Conservation (phyloP, 2,329 filamentous ascomycete genomes). For the Colletotrichum truncatum region DNA sequence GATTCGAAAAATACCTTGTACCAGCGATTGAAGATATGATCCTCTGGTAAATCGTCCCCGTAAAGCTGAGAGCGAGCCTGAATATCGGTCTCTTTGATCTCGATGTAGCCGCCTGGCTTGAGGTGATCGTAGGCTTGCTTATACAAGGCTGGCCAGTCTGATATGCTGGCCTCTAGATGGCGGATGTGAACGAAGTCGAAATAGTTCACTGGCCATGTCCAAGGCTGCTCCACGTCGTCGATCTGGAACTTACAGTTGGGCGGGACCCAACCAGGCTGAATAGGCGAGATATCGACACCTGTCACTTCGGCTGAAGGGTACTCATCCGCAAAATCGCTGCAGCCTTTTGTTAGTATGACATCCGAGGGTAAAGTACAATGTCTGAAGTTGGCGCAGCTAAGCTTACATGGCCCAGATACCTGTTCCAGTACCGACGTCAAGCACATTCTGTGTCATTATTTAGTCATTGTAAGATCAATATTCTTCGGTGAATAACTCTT, state of each 20-base stretch:
- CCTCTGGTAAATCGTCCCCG: neutral
- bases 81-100: slow-evolving; percentile 41
- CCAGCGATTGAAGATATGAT: slow-evolving; percentile 32
- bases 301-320: slow-evolving; percentile 53
- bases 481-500: neutral
- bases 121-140: slow-evolving; percentile 59
- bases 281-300: slow-evolving; percentile 65
- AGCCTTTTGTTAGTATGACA: rapidly evolving
- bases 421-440: slow-evolving; percentile 61
- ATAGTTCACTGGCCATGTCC: slow-evolving; percentile 53
- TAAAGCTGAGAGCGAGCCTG: neutral
- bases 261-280: slow-evolving; percentile 62
- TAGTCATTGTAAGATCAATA: too few species aligned
- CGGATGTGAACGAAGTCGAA: slow-evolving; percentile 71
- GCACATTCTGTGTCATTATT: neutral
- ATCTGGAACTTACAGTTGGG: slow-evolving; percentile 47
- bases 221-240: slow-evolving; percentile 46
- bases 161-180: slow-evolving; percentile 63
- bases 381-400: neutral
- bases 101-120: slow-evolving; percentile 62
- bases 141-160: slow-evolving; percentile 64
- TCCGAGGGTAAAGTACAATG: neutral
- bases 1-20: slow-evolving; percentile 38
- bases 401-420: slow-evolving; percentile 53
- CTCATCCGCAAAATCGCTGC: slow-evolving; percentile 56